Percentiles rank a stretch among this genome's conserved stretches.
These are phyloP conservation scores for Plantago rigida DNA, from an alignment of 305 asterid genomes.

Conservation along the genomic window DNA sequence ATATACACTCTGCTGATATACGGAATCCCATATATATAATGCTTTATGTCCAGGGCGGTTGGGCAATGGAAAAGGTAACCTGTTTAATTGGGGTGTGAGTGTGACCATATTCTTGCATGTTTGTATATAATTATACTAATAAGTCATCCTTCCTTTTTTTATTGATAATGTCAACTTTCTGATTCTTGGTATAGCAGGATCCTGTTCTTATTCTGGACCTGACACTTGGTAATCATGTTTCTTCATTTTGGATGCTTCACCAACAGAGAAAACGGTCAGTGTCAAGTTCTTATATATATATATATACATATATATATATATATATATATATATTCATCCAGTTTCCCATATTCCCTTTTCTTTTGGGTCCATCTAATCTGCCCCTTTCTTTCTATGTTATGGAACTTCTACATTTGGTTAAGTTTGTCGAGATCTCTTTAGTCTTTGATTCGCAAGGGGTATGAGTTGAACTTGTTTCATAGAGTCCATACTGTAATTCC, in stretches of 20 bases:
- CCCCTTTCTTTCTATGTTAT: conserved; percentile 20
- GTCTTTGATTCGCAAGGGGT: neutral
- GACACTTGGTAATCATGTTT: conserved; percentile 58
- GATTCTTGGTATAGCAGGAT: conserved; percentile 48
- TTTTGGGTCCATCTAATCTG: conserved; percentile 9
- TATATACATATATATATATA: conserved; percentile 3
- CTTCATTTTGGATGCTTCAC: conserved; percentile 92
- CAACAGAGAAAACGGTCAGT: conserved; percentile 73
- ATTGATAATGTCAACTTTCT: conserved; percentile 22
- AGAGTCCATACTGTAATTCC: neutral
- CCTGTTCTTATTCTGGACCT: conserved; percentile 78
- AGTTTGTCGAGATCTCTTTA: neutral
- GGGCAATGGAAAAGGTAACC: conserved; percentile 92
- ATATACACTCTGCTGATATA: conserved; percentile 78
- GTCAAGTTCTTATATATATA: conserved; percentile 1
- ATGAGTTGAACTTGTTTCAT: conserved; percentile 12
- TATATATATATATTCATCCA: conserved; percentile 7
- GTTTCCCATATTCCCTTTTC: conserved; percentile 8
- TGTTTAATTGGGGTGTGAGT: conserved; percentile 16
- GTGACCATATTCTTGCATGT: conserved; percentile 24
- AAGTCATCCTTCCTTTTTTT: conserved; percentile 17
- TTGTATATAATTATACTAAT: conserved; percentile 17
- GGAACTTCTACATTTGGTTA: conserved; percentile 5
- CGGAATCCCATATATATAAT: conserved; percentile 70
- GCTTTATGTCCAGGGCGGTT: conserved; percentile 73